Evolutionary conservation across 1,284 basidiomycete genomes (phyloP).

Genomic region (Amylostereum areolatum): DNA sequence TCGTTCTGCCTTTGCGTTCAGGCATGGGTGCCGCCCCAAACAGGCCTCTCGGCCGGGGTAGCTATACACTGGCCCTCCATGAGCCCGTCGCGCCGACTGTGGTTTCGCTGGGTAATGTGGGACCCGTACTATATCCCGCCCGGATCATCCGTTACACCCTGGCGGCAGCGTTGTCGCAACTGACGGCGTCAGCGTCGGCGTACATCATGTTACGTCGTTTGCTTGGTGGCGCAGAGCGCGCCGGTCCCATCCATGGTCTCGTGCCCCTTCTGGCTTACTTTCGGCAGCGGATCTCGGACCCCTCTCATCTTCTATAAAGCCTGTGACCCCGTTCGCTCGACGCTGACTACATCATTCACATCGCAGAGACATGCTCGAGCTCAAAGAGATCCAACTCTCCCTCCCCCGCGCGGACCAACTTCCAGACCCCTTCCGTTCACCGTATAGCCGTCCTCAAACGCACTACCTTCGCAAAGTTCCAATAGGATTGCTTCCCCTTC

Average conservation of each 20-base stretch:
- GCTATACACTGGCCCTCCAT: too few relatives aligned
- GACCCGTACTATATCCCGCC: too few relatives aligned
- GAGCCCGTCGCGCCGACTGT: too few relatives aligned
- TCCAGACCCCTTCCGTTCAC: constrained; percentile 21
- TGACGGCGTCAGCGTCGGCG: too few relatives aligned
- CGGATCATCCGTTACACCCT: too few relatives aligned
- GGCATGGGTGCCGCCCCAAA: too few relatives aligned
- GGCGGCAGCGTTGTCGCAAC: too few relatives aligned
- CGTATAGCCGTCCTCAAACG: constrained; percentile 17
- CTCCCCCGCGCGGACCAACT: constrained; percentile 25
- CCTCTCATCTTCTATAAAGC: constrained; percentile 11
- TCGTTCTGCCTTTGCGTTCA: neutral
- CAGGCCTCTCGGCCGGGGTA: too few relatives aligned
- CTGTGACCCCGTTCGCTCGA: constrained; percentile 15
- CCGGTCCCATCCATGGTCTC: neutral
- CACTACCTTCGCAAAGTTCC: constrained; percentile 27
- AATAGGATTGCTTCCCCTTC: constrained; percentile 24
- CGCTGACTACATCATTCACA: constrained; percentile 11
- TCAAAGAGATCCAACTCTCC: constrained; percentile 29
- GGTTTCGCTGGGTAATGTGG: too few relatives aligned
- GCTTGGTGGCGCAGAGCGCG: too few relatives aligned
- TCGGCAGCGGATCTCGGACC: neutral
- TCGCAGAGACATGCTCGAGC: constrained; percentile 30
- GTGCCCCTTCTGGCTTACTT: neutral
- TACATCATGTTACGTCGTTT: too few relatives aligned